Evolutionary conservation across 805 yeast genomes (phyloP).

Genomic region (Cephaloascus albidus): DNA sequence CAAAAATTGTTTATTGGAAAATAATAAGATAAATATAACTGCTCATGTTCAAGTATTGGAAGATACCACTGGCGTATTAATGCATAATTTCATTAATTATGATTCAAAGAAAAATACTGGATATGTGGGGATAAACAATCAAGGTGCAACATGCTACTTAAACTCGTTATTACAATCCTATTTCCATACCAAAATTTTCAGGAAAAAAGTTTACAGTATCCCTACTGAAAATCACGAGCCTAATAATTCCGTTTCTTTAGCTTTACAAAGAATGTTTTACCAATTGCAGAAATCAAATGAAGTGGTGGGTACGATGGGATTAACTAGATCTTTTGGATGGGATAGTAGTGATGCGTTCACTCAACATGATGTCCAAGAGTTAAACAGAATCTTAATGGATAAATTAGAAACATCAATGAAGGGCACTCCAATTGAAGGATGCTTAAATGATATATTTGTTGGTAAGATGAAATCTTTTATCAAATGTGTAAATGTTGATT

Average conservation of each 20-base stretch:
- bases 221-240: slow-evolving; percentile 61
- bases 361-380: slow-evolving; percentile 96
- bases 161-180: slow-evolving; percentile 89
- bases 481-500: slow-evolving; percentile 86
- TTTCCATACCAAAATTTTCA: slow-evolving; percentile 72
- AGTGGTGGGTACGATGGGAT: slow-evolving; percentile 77
- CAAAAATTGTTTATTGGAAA: slow-evolving; percentile 33
- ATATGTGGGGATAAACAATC: slow-evolving; percentile 86
- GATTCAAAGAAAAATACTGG: slow-evolving; percentile 87
- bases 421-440: slow-evolving; percentile 70
- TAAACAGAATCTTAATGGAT: slow-evolving; percentile 93
- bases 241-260: slow-evolving; percentile 57
- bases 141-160: slow-evolving; percentile 97
- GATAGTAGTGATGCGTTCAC: slow-evolving; percentile 90
- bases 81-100: slow-evolving; percentile 81
- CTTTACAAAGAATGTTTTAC: slow-evolving; percentile 84
- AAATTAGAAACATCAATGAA: slow-evolving; percentile 85
- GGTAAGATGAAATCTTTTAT: slow-evolving; percentile 96
- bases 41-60: slow-evolving; percentile 69
- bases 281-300: slow-evolving; percentile 61
- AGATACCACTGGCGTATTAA: slow-evolving; percentile 89
- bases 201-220: slow-evolving; percentile 80
- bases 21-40: slow-evolving; percentile 58
- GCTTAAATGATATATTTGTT: slow-evolving; percentile 75
- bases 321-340: slow-evolving; percentile 96